These are phyloP conservation scores for Nymphaea colorata DNA, from an alignment of 164 flowering plant genomes.

Conservation along the genomic window DNA sequence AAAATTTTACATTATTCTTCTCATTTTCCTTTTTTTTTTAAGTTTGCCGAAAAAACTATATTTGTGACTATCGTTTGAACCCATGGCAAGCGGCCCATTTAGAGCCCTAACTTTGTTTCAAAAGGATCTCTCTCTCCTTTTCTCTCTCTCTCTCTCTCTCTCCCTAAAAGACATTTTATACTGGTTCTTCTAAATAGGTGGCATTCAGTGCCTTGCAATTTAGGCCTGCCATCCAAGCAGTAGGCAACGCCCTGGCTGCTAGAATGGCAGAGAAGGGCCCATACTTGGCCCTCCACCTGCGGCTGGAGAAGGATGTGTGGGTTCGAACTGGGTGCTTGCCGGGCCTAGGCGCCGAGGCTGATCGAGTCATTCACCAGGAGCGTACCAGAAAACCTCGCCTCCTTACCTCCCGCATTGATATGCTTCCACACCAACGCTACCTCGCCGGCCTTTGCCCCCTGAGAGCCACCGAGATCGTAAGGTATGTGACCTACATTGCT, in stretches of 20 bases:
- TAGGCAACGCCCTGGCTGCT: constrained; percentile 14
- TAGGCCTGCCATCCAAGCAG: constrained; percentile 8
- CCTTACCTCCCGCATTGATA: constrained; percentile 7
- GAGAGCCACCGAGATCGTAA: constrained; percentile 11
- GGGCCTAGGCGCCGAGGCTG: constrained; percentile 9
- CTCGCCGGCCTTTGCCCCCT: constrained; percentile 21
- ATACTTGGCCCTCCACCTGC: constrained; percentile 18
- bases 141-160: neutral
- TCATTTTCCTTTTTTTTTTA: no score
- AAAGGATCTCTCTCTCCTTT: neutral
- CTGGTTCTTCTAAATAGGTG: constrained; percentile 6
- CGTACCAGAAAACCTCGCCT: constrained; percentile 8
- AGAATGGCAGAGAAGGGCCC: constrained; percentile 13
- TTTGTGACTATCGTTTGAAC: no score
- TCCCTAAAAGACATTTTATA: neutral
- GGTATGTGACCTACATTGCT: constrained; percentile 9
- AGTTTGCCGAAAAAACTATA: no score
- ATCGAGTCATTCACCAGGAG: constrained; percentile 6
- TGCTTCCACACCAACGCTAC: constrained; percentile 7
- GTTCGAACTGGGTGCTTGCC: constrained; percentile 20
- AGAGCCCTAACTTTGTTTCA: neutral
- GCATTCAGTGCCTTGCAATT: constrained; percentile 14
- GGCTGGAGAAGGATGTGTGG: constrained; percentile 25
- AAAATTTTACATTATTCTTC: no score
- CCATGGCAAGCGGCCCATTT: no score